A percentile compares a stretch with the other conserved stretches of the same genome.
Evolutionary conservation across 768 basidiomycete species (phyloP).

Genomic region (Tubosaeta brunneosetosa): DNA sequence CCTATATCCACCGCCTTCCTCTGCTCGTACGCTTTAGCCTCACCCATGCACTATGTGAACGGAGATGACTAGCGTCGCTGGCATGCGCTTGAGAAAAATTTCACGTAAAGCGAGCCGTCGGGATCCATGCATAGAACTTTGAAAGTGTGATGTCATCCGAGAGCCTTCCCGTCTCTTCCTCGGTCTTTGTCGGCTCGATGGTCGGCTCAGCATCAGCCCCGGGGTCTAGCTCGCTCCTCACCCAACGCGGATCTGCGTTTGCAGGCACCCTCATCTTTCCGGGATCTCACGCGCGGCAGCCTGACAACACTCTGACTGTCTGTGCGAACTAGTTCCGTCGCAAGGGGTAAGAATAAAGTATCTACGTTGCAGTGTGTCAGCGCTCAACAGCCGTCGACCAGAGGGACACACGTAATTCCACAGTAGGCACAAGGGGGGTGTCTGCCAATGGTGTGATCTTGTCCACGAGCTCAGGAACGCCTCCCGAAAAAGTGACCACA

Average conservation of each 20-base stretch:
- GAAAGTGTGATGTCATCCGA: not conserved
- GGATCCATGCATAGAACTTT: not conserved
- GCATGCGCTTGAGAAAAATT: not conserved
- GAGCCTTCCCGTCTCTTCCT: not conserved
- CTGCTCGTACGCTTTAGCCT: not conserved
- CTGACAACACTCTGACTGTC: not conserved
- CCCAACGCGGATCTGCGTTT: not conserved
- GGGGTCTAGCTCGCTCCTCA: not conserved
- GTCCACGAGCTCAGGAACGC: not conserved
- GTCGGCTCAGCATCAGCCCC: not conserved
- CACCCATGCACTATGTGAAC: not conserved
- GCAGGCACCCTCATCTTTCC: not conserved
- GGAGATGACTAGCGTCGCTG: not conserved
- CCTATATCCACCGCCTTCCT: not conserved
- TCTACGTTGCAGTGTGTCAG: not conserved
- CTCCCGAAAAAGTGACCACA: not conserved
- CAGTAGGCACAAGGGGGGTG: not conserved
- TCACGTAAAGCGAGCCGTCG: not conserved
- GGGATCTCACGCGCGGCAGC: not conserved
- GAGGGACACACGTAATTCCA: not conserved
- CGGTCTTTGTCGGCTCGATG: not conserved
- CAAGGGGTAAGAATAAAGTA: not conserved
- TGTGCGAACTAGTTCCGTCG: not conserved
- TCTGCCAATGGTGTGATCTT: not conserved
- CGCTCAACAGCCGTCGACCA: not conserved